Evolutionary conservation across 2,329 filamentous ascomycete genomes (phyloP).

Genomic region (Cercospora citrullina): DNA sequence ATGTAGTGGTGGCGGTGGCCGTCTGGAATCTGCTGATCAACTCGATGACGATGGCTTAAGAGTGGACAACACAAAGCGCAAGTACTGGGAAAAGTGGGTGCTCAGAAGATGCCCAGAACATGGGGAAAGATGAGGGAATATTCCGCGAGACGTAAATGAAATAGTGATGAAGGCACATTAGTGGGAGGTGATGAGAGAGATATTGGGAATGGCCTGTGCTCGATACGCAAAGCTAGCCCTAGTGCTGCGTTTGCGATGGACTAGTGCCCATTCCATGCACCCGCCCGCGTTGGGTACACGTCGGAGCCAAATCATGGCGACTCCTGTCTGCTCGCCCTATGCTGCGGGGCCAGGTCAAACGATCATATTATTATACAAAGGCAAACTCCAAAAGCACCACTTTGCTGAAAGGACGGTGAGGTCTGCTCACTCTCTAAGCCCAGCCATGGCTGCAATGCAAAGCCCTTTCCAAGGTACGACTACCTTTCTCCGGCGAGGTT

Average conservation of each 20-base stretch:
- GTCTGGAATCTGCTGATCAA: slow-evolving; percentile 45
- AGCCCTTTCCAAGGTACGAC: neutral
- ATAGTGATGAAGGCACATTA: neutral
- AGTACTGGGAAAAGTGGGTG: slow-evolving; percentile 59
- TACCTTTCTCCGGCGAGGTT: neutral
- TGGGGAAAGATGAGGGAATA: slow-evolving; percentile 20
- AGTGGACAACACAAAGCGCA: slow-evolving; percentile 53
- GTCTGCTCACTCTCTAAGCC: neutral
- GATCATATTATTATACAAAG: neutral
- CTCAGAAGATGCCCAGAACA: slow-evolving; percentile 47
- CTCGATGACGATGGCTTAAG: slow-evolving; percentile 51
- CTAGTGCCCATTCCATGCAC: neutral
- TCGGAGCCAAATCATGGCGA: neutral
- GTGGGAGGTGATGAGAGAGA: neutral
- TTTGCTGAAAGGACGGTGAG: neutral
- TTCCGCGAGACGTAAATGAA: neutral
- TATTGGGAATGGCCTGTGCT: neutral
- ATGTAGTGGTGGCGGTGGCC: slow-evolving; percentile 42
- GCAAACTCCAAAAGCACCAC: neutral
- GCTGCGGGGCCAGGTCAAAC: neutral
- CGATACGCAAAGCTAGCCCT: neutral
- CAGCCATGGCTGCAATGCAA: neutral
- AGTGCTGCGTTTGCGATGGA: neutral
- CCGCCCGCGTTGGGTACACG: neutral
- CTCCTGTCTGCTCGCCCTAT: neutral